Evolutionary conservation across 805 yeast species (phyloP), one percentile per base, ranked within the genome.

Genomic region (Saccharomycopsis schoenii): DNA sequence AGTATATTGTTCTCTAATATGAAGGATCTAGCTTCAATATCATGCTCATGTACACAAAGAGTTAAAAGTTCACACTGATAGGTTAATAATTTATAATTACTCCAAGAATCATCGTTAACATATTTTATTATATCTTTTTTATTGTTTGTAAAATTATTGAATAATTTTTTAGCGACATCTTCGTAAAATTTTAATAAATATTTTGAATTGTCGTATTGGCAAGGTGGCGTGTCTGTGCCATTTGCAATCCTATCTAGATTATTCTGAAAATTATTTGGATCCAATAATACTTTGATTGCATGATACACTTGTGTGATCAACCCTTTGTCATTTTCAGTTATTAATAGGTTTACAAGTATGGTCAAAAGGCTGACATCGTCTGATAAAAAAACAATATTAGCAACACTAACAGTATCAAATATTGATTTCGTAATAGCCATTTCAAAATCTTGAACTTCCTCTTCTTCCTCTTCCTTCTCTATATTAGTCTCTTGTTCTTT

Each of bases 241-340:
- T 59, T 58, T 9, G 65, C 66, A 61, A 42, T 58, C 24, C 55
- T 41, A 40, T 56, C 58, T 15, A 56, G 4, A 56, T 42, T 56
- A n/a, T 40, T 56, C 5, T 29, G 36, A 25, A 52, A 39, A 56
- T 52, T 61, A 29, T 51, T 56, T 1, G 89, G 85, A 68, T 88
- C 92, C 14, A 92, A 75, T 40, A 92, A 72, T 1, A 85, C 83
- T 68, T 85, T 85, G 57, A 92, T 72, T 0, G 97, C 96, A 72
- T 91, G 97, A 64, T 82, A 84, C 0, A 92, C 87, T 70, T 91
- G 97, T 6, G 88, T 82, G 68, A 87, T 85, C 58, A 91, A 72
- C 0, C 96, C 96, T 4, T 85, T 80, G 64, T 84, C 84, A 11
- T 76, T 74, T 62, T 88, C 96, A 21, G 80, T 77, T 2, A 84